Evolutionary conservation across 2,329 filamentous ascomycete species (phyloP).

Genomic region (Cercospora berteroae): DNA sequence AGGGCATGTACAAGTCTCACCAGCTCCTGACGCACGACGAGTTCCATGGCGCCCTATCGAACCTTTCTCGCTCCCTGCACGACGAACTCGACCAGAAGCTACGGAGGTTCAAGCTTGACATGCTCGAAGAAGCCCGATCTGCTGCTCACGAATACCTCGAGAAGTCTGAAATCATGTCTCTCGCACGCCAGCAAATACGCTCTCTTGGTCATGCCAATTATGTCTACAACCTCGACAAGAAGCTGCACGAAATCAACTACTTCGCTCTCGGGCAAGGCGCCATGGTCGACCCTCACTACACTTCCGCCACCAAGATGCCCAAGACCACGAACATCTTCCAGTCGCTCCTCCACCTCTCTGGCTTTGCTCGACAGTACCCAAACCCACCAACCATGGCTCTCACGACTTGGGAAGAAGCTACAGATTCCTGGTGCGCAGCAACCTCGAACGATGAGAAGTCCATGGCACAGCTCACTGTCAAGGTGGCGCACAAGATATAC

Average conservation of each 20-base stretch:
- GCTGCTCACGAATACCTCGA: constrained; percentile 13
- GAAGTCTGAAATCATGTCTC: constrained; percentile 10
- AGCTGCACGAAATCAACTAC: constrained; percentile 62
- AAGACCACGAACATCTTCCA: not conserved
- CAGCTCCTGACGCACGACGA: constrained; percentile 23
- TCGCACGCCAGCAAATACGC: constrained; percentile 24
- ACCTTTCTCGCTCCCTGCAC: constrained; percentile 14
- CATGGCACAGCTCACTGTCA: constrained; percentile 64
- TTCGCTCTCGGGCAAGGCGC: constrained; percentile 67
- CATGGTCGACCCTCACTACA: constrained; percentile 57
- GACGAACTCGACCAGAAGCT: constrained; percentile 18
- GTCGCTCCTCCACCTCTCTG: not conserved
- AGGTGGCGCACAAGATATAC: constrained; percentile 38
- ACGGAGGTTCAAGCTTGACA: constrained; percentile 1
- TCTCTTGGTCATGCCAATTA: constrained; percentile 35
- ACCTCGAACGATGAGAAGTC: constrained; percentile 47
- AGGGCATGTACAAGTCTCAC: constrained; percentile 12
- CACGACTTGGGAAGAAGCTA: constrained; percentile 69
- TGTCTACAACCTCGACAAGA: constrained; percentile 29
- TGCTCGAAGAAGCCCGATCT: constrained; percentile 8
- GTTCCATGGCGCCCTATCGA: constrained; percentile 12
- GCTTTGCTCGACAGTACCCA: constrained; percentile 5
- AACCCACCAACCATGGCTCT: constrained; percentile 53
- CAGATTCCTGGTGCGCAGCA: constrained; percentile 82
- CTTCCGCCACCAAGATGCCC: constrained; percentile 54